These are phyloP conservation scores for Populus euphratica DNA, from an alignment of 345 rosid species.

Conservation along the genomic window DNA sequence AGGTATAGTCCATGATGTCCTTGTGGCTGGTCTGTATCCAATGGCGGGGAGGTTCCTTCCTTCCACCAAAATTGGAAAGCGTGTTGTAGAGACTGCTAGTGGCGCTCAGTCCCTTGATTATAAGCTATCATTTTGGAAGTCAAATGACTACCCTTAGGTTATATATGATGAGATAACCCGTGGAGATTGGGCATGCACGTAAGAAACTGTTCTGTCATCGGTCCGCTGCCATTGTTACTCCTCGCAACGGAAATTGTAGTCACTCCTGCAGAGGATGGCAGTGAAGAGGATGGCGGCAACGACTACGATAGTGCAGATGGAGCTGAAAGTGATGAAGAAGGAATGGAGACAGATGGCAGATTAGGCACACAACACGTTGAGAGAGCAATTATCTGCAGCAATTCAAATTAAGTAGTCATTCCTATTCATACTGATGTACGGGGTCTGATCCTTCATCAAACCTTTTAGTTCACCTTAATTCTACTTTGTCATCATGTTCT, in stretches of 20 bases:
- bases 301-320: slow-evolving; percentile 43
- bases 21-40: slow-evolving; percentile 87
- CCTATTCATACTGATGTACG: not conserved
- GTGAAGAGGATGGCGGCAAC: slow-evolving; percentile 33
- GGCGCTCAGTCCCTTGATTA: slow-evolving; percentile 68
- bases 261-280: slow-evolving; percentile 41
- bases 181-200: slow-evolving; percentile 78
- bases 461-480: not conserved
- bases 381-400: slow-evolving; percentile 66
- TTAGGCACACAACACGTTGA: slow-evolving; percentile 31
- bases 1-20: slow-evolving; percentile 77
- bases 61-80: slow-evolving; percentile 47
- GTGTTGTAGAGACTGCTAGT: slow-evolving; percentile 62
- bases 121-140: slow-evolving; percentile 39
- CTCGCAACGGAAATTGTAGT: slow-evolving; percentile 80
- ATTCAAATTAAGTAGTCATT: slow-evolving; percentile 49
- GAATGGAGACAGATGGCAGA: slow-evolving; percentile 30
- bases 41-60: slow-evolving; percentile 67
- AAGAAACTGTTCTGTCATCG: slow-evolving; percentile 64
- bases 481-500: slow-evolving; percentile 9
- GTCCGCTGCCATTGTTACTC: slow-evolving; percentile 68
- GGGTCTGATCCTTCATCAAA: not conserved
- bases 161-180: slow-evolving; percentile 82
- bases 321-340: slow-evolving; percentile 48
- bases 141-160: slow-evolving; percentile 47